Percentiles rank a stretch among this genome's conserved stretches.
These are phyloP conservation scores for Erigeron philadelphicus DNA, from an alignment of 140 eudicot genomes.

Conservation along the genomic window DNA sequence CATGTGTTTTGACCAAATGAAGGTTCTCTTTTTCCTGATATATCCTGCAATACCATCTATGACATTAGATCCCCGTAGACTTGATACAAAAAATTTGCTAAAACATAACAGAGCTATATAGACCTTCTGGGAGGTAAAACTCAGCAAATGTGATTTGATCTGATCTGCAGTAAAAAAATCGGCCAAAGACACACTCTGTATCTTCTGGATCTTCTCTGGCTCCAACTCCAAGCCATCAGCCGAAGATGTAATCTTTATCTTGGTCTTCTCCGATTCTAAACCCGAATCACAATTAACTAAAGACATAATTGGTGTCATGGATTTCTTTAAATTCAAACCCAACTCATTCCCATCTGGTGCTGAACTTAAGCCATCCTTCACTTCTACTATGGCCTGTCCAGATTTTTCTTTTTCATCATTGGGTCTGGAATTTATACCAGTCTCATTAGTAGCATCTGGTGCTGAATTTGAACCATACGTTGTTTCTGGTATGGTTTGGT, in stretches of 20 bases:
- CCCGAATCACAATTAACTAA: slow-evolving; percentile 32
- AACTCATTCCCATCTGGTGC: slow-evolving; percentile 21
- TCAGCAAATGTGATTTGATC: slow-evolving; percentile 47
- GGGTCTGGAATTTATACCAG: slow-evolving; percentile 7
- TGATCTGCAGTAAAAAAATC: slow-evolving; percentile 57
- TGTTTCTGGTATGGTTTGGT: slow-evolving; percentile 16
- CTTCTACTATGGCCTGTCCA: slow-evolving; percentile 18
- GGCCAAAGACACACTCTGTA: slow-evolving; percentile 50
- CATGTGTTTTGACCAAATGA: slow-evolving; percentile 47
- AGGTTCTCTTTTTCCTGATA: slow-evolving; percentile 26
- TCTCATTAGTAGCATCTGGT: slow-evolving; percentile 22
- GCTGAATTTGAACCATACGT: slow-evolving; percentile 12
- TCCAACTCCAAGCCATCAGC: slow-evolving; percentile 25
- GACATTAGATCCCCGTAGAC: neutral
- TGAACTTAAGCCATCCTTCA: slow-evolving; percentile 13
- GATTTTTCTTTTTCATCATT: slow-evolving; percentile 21
- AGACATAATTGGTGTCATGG: slow-evolving; percentile 34
- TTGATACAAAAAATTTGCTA: neutral
- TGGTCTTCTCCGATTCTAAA: slow-evolving; percentile 29
- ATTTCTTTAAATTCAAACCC: slow-evolving; percentile 27
- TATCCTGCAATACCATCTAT: slow-evolving; percentile 29
- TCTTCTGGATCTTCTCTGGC: slow-evolving; percentile 38
- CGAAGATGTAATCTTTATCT: slow-evolving; percentile 36
- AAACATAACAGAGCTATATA: slow-evolving; percentile 11
- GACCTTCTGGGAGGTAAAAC: slow-evolving; percentile 58